A percentile compares a stretch with the other conserved stretches of the same genome.
Conservation (phyloP, 345 rosid species). For the Hibiscus trionum region DNA sequence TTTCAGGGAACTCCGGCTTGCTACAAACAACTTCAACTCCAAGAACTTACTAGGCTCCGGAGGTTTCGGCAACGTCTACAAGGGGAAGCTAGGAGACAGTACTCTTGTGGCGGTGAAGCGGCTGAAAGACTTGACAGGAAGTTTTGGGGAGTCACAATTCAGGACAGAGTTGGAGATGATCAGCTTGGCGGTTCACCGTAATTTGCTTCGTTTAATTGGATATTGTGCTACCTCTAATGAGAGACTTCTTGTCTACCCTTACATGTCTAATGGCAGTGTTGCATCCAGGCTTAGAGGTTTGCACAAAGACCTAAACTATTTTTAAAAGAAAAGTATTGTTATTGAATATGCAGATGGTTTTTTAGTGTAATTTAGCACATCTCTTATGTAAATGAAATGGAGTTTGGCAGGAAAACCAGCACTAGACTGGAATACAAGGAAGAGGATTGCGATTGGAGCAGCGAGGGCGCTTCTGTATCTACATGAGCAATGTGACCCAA, state of each 20-base stretch:
- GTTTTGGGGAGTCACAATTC: constrained; percentile 76
- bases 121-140: constrained; percentile 64
- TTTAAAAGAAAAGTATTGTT: background rate
- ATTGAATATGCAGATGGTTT: background rate
- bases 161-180: constrained; percentile 90
- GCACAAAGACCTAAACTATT: constrained; percentile 2
- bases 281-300: constrained; percentile 89
- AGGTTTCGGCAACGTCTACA: constrained; percentile 92
- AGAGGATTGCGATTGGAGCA: constrained; percentile 84
- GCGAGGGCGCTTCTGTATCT: constrained; percentile 83
- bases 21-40: constrained; percentile 75
- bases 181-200: constrained; percentile 89
- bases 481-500: constrained; percentile 92
- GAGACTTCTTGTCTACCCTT: constrained; percentile 86
- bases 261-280: constrained; percentile 93
- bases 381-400: background rate
- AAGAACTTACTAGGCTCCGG: constrained; percentile 83
- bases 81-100: constrained; percentile 73
- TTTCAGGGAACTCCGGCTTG: constrained; percentile 76
- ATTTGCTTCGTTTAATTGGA: constrained; percentile 70
- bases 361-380: background rate
- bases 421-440: constrained; percentile 81
- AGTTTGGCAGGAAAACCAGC: constrained; percentile 58
- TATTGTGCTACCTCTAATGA: constrained; percentile 62
- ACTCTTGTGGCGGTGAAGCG: constrained; percentile 76